These are phyloP conservation scores for Pisolithus sp. DNA, from an alignment of 768 basidiomycete species.

Conservation along the genomic window DNA sequence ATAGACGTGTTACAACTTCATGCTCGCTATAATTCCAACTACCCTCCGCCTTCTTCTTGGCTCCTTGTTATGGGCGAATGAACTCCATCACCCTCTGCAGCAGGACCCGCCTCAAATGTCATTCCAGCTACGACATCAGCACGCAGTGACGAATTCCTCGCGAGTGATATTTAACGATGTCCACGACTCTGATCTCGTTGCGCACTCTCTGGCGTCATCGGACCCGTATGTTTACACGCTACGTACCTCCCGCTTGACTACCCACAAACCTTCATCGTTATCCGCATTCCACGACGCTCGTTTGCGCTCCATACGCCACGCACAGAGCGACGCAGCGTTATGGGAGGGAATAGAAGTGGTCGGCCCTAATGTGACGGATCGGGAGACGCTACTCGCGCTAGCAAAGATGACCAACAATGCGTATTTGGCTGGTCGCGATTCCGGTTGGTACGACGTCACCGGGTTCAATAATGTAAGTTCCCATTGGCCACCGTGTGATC, in stretches of 20 bases:
- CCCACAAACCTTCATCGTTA: slow-evolving; percentile 43
- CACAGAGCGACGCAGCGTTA: slow-evolving; percentile 34
- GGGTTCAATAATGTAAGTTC: slow-evolving; percentile 55
- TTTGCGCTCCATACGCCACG: slow-evolving; percentile 30
- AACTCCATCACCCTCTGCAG: slow-evolving; percentile 12
- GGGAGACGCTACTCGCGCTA: slow-evolving; percentile 65
- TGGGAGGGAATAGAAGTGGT: slow-evolving; percentile 65
- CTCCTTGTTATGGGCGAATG: slow-evolving; percentile 33
- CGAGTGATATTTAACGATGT: slow-evolving; percentile 56
- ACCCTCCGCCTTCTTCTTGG: slow-evolving; percentile 38
- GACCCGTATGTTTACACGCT: slow-evolving; percentile 36
- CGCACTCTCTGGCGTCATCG: slow-evolving; percentile 18
- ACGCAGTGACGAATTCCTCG: slow-evolving; percentile 49
- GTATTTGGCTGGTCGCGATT: slow-evolving; percentile 48
- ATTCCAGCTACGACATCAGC: slow-evolving; percentile 63
- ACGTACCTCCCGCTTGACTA: slow-evolving; percentile 31
- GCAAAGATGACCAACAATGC: slow-evolving; percentile 91
- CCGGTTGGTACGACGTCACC: slow-evolving; percentile 67
- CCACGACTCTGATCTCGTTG: slow-evolving; percentile 25
- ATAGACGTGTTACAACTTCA: slow-evolving; percentile 5
- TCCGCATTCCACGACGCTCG: slow-evolving; percentile 29
- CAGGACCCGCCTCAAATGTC: slow-evolving; percentile 35
- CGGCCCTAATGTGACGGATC: slow-evolving; percentile 67
- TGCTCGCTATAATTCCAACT: slow-evolving; percentile 29
- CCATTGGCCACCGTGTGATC: not conserved